These are phyloP conservation scores for Fagopyrum esculentum DNA, from an alignment of 148 eudicot genomes.

Conservation along the genomic window DNA sequence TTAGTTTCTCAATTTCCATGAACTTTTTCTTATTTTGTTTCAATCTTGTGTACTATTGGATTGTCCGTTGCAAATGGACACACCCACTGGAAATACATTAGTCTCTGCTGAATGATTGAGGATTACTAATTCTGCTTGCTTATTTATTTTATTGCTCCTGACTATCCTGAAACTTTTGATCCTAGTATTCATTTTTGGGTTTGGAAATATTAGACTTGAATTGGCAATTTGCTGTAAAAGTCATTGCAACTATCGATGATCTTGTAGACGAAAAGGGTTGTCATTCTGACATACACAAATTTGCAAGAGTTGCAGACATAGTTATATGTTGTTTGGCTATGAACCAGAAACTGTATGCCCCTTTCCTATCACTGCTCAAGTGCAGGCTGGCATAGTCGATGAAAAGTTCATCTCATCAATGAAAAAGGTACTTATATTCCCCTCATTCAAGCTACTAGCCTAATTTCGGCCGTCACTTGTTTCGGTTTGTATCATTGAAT, in stretches of 20 bases:
- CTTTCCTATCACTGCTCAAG: slow-evolving; percentile 12
- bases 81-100: too few relatives aligned
- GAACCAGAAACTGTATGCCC: slow-evolving; percentile 68
- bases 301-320: slow-evolving; percentile 80
- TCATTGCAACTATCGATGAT: slow-evolving; percentile 64
- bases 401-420: slow-evolving; percentile 63
- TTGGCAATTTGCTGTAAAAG: slow-evolving; percentile 83
- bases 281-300: slow-evolving; percentile 60
- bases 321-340: slow-evolving; percentile 78
- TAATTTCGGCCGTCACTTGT: neutral
- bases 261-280: slow-evolving; percentile 81
- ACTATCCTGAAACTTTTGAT: neutral
- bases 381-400: slow-evolving; percentile 74
- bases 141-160: neutral
- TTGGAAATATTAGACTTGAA: slow-evolving; percentile 71
- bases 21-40: neutral
- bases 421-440: slow-evolving; percentile 62
- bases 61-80: neutral
- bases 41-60: neutral
- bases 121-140: neutral
- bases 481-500: neutral
- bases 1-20: neutral
- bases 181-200: slow-evolving; percentile 87
- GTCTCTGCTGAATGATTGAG: neutral
- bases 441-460: neutral